Evolutionary conservation across 2,329 filamentous ascomycete genomes (phyloP).

Genomic region (Tolypocladium guangdongense): DNA sequence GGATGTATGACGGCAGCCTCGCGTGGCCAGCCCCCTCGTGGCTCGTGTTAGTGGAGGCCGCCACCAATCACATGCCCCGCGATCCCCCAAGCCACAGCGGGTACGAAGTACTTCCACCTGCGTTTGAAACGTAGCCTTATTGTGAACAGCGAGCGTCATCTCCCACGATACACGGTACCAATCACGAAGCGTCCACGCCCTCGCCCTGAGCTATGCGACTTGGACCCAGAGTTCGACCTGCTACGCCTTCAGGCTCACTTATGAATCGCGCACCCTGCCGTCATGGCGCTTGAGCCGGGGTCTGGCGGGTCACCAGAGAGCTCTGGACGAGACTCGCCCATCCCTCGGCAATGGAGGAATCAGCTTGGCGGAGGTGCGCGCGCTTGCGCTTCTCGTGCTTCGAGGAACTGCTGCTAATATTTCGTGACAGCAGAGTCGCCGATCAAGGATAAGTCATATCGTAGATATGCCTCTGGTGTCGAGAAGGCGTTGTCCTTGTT

Average conservation of each 20-base stretch:
- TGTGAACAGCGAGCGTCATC: not conserved
- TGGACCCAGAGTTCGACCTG: conserved; percentile 1
- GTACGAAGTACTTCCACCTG: not conserved
- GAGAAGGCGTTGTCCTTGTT: conserved; percentile 83
- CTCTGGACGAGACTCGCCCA: conserved; percentile 71
- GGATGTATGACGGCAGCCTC: no score
- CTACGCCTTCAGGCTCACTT: conserved; percentile 1
- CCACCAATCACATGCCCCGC: not conserved
- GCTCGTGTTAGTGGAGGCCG: no score
- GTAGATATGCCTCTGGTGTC: conserved; percentile 80
- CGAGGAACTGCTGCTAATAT: conserved; percentile 1
- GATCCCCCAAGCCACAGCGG: not conserved
- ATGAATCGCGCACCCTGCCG: conserved; percentile 13
- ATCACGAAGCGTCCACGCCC: not conserved
- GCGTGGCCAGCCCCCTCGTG: no score
- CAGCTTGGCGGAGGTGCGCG: conserved; percentile 64
- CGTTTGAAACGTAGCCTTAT: conserved; percentile 12
- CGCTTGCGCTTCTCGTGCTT: conserved; percentile 4
- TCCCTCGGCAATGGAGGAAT: conserved; percentile 65
- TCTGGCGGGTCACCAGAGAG: conserved; percentile 61
- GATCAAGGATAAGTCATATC: conserved; percentile 58
- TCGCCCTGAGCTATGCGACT: conserved; percentile 2
- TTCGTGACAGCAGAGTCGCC: conserved; percentile 37
- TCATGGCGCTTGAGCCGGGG: conserved; percentile 55
- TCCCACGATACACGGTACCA: not conserved